A percentile compares a stretch with the other conserved stretches of the same genome.
Conservation (phyloP, 345 rosid species). For the Linum lewisii region DNA sequence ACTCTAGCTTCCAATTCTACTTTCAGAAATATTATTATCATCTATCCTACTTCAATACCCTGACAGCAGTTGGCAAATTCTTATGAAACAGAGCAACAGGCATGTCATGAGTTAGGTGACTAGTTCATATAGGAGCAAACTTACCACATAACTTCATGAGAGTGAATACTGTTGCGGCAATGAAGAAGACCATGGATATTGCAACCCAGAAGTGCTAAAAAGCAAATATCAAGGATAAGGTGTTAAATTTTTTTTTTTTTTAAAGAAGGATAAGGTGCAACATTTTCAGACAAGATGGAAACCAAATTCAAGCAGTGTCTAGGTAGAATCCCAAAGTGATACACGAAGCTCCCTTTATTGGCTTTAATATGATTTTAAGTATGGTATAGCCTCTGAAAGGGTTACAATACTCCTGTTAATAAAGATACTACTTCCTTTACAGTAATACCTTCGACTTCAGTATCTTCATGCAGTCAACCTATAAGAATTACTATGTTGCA, state of each 20-base stretch:
- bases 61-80: not conserved
- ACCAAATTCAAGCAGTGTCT: not conserved
- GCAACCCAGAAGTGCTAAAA: constrained; percentile 93
- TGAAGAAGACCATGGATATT: constrained; percentile 85
- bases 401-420: not conserved
- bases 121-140: constrained; percentile 7
- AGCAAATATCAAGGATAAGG: constrained; percentile 19
- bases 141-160: constrained; percentile 84
- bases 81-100: not conserved
- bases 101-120: not conserved
- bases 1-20: too few relatives aligned
- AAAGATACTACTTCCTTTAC: too few relatives aligned
- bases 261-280: constrained; percentile 20
- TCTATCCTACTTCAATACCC: not conserved
- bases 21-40: too few relatives aligned
- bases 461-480: not conserved
- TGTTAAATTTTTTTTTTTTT: too few relatives aligned
- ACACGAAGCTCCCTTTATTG: not conserved
- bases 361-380: not conserved
- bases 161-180: constrained; percentile 80
- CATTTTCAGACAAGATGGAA: not conserved
- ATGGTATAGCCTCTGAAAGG: not conserved
- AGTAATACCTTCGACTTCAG: not conserved
- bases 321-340: not conserved
- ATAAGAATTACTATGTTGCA: not conserved